Conservation (phyloP, 306 rosid genomes). For the Citrullus amarus region DNA sequence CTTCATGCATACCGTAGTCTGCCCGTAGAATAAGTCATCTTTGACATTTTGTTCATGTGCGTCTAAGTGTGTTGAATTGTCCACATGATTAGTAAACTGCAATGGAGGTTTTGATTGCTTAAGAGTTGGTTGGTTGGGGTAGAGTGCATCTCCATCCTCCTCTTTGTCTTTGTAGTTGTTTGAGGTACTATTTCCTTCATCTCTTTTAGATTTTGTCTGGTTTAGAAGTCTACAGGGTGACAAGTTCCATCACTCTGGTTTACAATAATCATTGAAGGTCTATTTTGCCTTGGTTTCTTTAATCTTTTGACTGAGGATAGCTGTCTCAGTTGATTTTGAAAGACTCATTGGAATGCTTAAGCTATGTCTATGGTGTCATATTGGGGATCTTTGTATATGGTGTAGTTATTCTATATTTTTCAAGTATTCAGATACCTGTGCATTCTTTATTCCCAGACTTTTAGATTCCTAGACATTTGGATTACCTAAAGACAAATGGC, state of each 20-base stretch:
- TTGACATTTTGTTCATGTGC: not conserved
- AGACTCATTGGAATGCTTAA: not conserved
- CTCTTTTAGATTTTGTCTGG: not conserved
- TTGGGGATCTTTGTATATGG: not conserved
- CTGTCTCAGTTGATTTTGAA: not conserved
- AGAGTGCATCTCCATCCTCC: not conserved
- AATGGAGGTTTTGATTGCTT: not conserved
- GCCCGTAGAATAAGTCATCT: not conserved
- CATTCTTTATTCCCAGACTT: not conserved
- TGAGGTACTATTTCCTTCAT: not conserved
- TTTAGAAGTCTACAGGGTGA: not conserved
- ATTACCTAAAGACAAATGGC: not conserved
- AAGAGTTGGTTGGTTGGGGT: not conserved
- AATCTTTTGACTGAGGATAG: not conserved
- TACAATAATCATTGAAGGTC: not conserved
- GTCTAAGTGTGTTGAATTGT: not conserved
- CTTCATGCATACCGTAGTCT: not conserved
- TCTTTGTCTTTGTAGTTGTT: not conserved
- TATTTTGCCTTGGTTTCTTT: not conserved
- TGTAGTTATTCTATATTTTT: too few relatives aligned
- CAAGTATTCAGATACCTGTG: not conserved
- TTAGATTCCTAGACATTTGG: not conserved
- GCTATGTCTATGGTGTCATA: not conserved
- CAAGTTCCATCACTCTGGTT: not conserved
- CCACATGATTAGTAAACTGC: not conserved